Evolutionary conservation across 495 filamentous ascomycete species (phyloP).

Genomic region (Aspergillus nanangensis): DNA sequence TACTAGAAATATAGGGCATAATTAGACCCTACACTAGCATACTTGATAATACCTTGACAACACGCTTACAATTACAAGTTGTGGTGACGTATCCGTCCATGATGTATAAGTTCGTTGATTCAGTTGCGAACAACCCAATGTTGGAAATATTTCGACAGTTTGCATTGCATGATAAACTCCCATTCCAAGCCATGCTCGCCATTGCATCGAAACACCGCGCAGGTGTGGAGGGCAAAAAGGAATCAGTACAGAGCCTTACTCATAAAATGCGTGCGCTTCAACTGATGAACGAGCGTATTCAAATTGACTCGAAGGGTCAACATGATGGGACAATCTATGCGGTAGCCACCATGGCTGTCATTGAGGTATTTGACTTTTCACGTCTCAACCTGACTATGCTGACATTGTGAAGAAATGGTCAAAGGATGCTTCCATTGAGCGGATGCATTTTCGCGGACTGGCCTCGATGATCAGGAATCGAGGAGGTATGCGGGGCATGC

Average conservation of each 20-base stretch:
- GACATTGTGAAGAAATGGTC: conserved; percentile 25
- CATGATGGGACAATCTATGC: conserved; percentile 24
- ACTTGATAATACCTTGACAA: background rate
- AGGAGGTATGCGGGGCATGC: conserved; percentile 23
- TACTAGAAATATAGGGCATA: too few species aligned
- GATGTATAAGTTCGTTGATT: conserved; percentile 27
- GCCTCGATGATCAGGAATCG: conserved; percentile 22
- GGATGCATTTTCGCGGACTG: conserved; percentile 25
- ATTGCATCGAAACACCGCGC: conserved; percentile 27
- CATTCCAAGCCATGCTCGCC: conserved; percentile 28
- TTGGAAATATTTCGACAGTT: conserved; percentile 25
- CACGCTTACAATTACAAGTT: conserved; percentile 14
- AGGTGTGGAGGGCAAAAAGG: conserved; percentile 21
- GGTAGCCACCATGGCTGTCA: conserved; percentile 29
- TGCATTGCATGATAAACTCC: conserved; percentile 19
- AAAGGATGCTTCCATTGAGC: conserved; percentile 24
- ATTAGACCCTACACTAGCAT: too few species aligned
- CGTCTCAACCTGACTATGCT: conserved; percentile 2
- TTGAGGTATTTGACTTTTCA: conserved; percentile 17
- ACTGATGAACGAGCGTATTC: conserved; percentile 26
- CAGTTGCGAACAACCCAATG: conserved; percentile 19
- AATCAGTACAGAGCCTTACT: conserved; percentile 25
- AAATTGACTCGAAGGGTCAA: conserved; percentile 13
- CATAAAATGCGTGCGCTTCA: conserved; percentile 24
- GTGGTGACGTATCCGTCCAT: conserved; percentile 25